Evolutionary conservation across 2,329 filamentous ascomycete genomes (phyloP), one percentile per base, ranked within the genome.

Genomic region (Ceratocystis destructans): DNA sequence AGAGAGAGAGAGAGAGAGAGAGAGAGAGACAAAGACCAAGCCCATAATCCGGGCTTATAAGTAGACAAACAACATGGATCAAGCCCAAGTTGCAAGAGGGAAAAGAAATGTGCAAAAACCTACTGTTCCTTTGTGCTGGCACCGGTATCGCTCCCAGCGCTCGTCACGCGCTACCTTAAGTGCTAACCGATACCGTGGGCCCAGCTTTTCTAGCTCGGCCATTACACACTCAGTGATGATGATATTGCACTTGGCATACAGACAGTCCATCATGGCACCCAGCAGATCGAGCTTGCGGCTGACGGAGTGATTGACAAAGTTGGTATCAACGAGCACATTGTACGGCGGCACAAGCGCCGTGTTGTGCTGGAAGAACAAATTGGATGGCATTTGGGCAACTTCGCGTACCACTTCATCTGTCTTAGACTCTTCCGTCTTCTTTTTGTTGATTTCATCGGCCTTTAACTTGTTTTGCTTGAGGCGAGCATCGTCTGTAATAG

Each of bases 311-410:
- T 86, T 90, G 69, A 96, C 82, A 73, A 96, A 96, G 74, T 96
- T 96, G 75, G 90, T 93, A 75, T 96, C 90, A 72, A 94, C 82
- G 8, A 95, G 83, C 66, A 93, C 83, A 62, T 77, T 77, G 79
- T 96, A 95, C 1, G 91, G 90, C 2, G 92, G 90, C 10, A 89
- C 85, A 57, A 96, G 84, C 64, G 89, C 88, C 64, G 87, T 87
- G 78, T 96, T 96, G 80, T 90, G 87, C 73, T 89, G 83, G 77
- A 95, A 95, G 83, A 95, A 96, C 76, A 96, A 85, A 69, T 85
- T 83, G 22, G 88, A 90, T 12, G 90, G 88, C 73, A 89, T 87
- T 78, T 94, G 89, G 4, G 88, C 87, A 62, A 90, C 84, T 77
- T 92, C 87, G 71, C 89, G 85, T 64, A 93, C 83, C 65, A 91